phyloP scores from a whole-genome alignment of 2,329 filamentous ascomycete species.

The Erysiphe pulchra region DNA sequence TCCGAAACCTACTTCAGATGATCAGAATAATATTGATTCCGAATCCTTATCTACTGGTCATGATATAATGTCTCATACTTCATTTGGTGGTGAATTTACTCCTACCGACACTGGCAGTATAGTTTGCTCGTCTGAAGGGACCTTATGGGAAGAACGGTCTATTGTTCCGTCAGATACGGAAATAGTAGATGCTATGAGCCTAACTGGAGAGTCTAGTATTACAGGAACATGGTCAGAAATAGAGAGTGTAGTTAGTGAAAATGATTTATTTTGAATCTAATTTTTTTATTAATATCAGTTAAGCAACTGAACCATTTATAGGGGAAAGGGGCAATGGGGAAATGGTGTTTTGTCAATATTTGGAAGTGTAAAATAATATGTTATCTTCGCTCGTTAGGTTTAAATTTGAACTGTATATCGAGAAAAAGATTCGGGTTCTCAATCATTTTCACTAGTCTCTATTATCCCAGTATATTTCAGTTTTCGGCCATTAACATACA shows the following conservation, averaged over 20 bases:
- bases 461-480: too few relatives aligned
- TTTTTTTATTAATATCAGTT: too few relatives aligned
- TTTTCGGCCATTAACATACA: too few relatives aligned
- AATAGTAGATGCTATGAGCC: slow-evolving; percentile 32
- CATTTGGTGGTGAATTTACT: slow-evolving; percentile 24
- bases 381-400: too few relatives aligned
- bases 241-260: slow-evolving; percentile 29
- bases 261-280: slow-evolving; percentile 4
- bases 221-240: slow-evolving; percentile 40
- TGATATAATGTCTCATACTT: background rate
- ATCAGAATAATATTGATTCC: slow-evolving; percentile 8
- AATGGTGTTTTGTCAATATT: too few relatives aligned
- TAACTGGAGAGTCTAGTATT: slow-evolving; percentile 29
- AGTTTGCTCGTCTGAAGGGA: slow-evolving; percentile 22
- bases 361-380: too few relatives aligned
- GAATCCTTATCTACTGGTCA: slow-evolving; percentile 14
- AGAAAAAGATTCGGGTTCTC: too few relatives aligned
- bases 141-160: slow-evolving; percentile 12
- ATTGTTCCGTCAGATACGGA: slow-evolving; percentile 21
- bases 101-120: slow-evolving; percentile 32
- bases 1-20: slow-evolving; percentile 4
- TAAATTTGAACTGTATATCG: too few relatives aligned
- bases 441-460: too few relatives aligned
- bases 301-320: too few relatives aligned
- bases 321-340: too few relatives aligned